These are phyloP conservation scores for Pharus latifolius DNA, from an alignment of 176 grass and related monocot species.

Conservation along the genomic window DNA sequence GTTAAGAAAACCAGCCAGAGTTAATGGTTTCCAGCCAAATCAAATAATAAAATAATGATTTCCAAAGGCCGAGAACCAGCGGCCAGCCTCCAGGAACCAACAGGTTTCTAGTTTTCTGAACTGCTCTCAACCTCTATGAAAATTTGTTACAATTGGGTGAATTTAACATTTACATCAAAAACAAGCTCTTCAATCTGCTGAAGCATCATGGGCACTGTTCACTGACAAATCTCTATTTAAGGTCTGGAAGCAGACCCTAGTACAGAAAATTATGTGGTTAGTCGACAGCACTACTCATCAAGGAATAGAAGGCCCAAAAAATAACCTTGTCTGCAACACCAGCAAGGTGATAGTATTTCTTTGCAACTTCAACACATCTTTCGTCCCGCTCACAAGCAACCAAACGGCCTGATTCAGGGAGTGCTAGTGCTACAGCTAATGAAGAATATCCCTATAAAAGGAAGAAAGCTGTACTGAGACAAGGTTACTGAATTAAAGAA, in stretches of 20 bases:
- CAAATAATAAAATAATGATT: too few species aligned
- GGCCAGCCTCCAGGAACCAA: too few species aligned
- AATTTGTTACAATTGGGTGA: too few species aligned
- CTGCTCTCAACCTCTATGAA: too few species aligned
- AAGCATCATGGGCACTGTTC: neutral
- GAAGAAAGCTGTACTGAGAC: neutral
- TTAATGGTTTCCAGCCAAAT: too few species aligned
- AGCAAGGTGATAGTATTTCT: constrained; percentile 67
- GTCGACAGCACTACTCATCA: neutral
- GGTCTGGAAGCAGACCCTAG: neutral
- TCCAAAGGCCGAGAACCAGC: too few species aligned
- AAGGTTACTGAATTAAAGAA: neutral
- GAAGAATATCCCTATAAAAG: constrained; percentile 83
- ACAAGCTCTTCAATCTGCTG: neutral
- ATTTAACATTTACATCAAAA: neutral
- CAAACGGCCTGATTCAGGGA: constrained; percentile 75
- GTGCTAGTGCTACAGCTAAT: constrained; percentile 71
- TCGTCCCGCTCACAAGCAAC: constrained; percentile 94
- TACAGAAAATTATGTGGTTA: neutral
- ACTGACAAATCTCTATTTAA: neutral
- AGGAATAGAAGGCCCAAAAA: neutral
- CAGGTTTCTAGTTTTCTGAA: too few species aligned
- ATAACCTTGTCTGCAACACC: constrained; percentile 81
- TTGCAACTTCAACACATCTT: constrained; percentile 74
- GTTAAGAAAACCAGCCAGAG: too few species aligned